A percentile compares a stretch with the other conserved stretches of the same genome.
Evolutionary conservation across 1,284 basidiomycete genomes (phyloP).

Genomic region (Malassezia equina): DNA sequence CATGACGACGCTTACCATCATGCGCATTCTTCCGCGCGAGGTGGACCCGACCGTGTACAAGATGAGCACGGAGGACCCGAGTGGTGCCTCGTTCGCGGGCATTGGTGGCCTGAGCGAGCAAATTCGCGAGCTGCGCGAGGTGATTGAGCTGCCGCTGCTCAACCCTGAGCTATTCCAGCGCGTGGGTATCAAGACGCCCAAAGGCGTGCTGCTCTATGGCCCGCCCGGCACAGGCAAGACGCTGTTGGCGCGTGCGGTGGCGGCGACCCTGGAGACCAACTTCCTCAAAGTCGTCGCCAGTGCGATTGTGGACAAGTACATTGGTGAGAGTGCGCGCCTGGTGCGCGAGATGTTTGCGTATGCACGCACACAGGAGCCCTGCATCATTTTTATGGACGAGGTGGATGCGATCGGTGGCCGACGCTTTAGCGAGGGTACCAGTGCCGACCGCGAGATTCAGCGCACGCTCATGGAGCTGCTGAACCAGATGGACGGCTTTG

Average conservation of each 20-base stretch:
- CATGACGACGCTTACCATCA: conserved; percentile 98
- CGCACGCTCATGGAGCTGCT: conserved; percentile 97
- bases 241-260: conserved; percentile 84
- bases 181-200: conserved; percentile 91
- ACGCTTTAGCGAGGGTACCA: conserved; percentile 94
- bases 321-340: conserved; percentile 88
- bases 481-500: conserved; percentile 99
- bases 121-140: conserved; percentile 89
- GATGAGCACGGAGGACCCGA: conserved; percentile 97
- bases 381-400: conserved; percentile 99
- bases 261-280: conserved; percentile 87
- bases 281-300: conserved; percentile 97
- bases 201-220: conserved; percentile 83
- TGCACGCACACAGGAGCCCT: conserved; percentile 86
- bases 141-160: conserved; percentile 88
- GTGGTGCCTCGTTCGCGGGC: conserved; percentile 86
- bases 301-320: conserved; percentile 99
- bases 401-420: conserved; percentile 57
- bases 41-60: conserved; percentile 98
- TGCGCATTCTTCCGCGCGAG: conserved; percentile 87
- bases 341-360: conserved; percentile 98
- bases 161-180: conserved; percentile 90
- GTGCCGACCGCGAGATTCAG: conserved; percentile 96
- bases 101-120: conserved; percentile 94
- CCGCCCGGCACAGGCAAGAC: conserved; percentile 95